Conservation (phyloP, 2,329 filamentous ascomycete genomes). For the Venturia asperata region DNA sequence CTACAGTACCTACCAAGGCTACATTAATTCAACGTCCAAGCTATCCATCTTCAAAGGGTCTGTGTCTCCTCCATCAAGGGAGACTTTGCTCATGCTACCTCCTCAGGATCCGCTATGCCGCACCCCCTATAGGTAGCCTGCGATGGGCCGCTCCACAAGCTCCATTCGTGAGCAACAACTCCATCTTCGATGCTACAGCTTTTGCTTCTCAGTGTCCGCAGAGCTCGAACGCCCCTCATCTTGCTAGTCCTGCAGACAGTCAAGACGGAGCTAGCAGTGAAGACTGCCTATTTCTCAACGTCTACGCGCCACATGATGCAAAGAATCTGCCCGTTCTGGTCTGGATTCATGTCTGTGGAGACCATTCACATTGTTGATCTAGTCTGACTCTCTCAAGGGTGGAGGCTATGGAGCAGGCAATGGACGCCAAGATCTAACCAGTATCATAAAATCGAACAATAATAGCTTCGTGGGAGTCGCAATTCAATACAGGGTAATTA, state of each 20-base stretch:
- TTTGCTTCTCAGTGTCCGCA: not conserved
- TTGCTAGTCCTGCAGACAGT: not conserved
- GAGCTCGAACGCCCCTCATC: not conserved
- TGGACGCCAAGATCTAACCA: not conserved
- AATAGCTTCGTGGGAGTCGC: constrained; percentile 43
- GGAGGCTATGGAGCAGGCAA: not conserved
- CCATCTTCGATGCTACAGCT: not conserved
- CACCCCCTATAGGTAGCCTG: constrained; percentile 30
- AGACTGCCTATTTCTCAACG: constrained; percentile 35
- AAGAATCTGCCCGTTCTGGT: constrained; percentile 35
- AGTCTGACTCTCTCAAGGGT: not conserved
- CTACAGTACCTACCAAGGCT: constrained; percentile 11
- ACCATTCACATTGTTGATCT: not conserved
- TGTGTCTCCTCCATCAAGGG: constrained; percentile 19
- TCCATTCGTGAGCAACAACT: constrained; percentile 16
- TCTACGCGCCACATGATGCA: constrained; percentile 29
- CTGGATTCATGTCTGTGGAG: constrained; percentile 35
- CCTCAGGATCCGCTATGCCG: constrained; percentile 27
- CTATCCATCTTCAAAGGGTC: constrained; percentile 9
- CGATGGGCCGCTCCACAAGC: constrained; percentile 20
- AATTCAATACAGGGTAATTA: constrained; percentile 44
- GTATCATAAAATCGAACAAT: constrained; percentile 39
- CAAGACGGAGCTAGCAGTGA: constrained; percentile 22
- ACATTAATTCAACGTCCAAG: not conserved
- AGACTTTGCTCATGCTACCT: not conserved